Percentiles rank a stretch among this genome's conserved stretches.
Conservation (phyloP, 2,329 filamentous ascomycete genomes). For the Aspergillus fumigatus region DNA sequence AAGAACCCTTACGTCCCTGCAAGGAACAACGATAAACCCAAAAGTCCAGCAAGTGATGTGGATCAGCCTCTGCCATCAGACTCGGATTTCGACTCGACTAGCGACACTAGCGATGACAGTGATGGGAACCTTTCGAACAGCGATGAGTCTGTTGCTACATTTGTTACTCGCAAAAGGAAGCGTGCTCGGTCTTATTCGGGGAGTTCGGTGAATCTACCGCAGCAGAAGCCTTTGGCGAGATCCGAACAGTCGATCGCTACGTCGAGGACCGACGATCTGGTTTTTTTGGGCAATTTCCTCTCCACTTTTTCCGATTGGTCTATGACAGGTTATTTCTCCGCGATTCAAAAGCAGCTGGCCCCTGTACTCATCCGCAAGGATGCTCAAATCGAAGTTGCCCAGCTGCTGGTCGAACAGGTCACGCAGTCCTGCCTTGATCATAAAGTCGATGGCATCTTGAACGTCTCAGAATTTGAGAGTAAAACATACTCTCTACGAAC, state of each 20-base stretch:
- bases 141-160: slow-evolving; percentile 14
- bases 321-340: slow-evolving; percentile 37
- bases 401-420: slow-evolving; percentile 40
- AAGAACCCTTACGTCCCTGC: slow-evolving; percentile 1
- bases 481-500: slow-evolving; percentile 20
- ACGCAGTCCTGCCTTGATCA: slow-evolving; percentile 43
- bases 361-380: slow-evolving; percentile 33
- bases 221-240: slow-evolving; percentile 20
- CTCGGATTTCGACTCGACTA: slow-evolving; percentile 26
- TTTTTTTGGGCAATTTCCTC: slow-evolving; percentile 37
- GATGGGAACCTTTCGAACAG: slow-evolving; percentile 22
- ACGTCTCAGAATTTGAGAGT: slow-evolving; percentile 26
- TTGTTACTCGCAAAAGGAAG: slow-evolving; percentile 30
- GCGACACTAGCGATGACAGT: slow-evolving; percentile 24
- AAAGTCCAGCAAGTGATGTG: slow-evolving; percentile 5
- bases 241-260: slow-evolving; percentile 16
- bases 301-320: slow-evolving; percentile 38
- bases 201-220: slow-evolving; percentile 25
- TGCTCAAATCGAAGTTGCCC: slow-evolving; percentile 35
- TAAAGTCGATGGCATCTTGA: slow-evolving; percentile 23
- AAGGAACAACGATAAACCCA: slow-evolving; percentile 4
- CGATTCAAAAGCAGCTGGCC: slow-evolving; percentile 26
- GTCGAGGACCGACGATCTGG: slow-evolving; percentile 26
- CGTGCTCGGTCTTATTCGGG: slow-evolving; percentile 30
- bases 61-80: slow-evolving; percentile 13